Percentiles rank a stretch among this genome's conserved stretches.
Conservation (phyloP, 1,284 basidiomycete species). For the Trichosporon ovoides region DNA sequence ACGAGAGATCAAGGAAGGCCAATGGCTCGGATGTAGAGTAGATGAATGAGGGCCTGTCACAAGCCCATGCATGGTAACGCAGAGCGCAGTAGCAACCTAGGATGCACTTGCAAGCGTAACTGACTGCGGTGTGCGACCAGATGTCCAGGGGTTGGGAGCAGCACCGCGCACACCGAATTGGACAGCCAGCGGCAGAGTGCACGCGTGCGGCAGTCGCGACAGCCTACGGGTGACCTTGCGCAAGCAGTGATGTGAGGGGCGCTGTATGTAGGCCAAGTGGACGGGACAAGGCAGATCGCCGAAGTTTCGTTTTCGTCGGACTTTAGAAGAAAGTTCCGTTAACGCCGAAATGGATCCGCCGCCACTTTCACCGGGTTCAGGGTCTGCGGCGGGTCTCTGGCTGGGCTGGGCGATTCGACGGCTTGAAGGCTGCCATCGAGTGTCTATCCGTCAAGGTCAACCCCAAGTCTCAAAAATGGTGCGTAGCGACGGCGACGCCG, state of each 20-base stretch:
- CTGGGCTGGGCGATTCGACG: constrained; percentile 2
- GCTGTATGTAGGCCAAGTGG: neutral
- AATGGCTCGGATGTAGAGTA: neutral
- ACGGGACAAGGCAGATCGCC: neutral
- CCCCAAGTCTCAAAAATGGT: constrained; percentile 22
- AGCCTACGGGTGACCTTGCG: too few species aligned
- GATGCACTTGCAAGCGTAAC: too few species aligned
- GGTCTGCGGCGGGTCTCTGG: neutral
- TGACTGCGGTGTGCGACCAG: too few species aligned
- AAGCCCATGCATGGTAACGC: too few species aligned
- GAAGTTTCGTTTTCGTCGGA: neutral
- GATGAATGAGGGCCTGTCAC: neutral
- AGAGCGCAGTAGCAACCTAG: too few species aligned
- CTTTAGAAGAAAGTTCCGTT: neutral
- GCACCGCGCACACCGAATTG: too few species aligned
- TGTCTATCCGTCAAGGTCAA: constrained; percentile 17
- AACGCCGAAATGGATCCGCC: constrained; percentile 4
- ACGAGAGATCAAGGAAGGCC: neutral
- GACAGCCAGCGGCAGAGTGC: too few species aligned
- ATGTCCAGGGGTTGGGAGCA: too few species aligned
- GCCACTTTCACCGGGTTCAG: neutral
- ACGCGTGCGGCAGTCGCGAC: too few species aligned
- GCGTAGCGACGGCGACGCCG: constrained; percentile 7
- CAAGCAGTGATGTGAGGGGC: too few species aligned
- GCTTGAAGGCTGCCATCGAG: constrained; percentile 1